phyloP scores from a whole-genome alignment of 2,329 filamentous ascomycete species.

The Aureobasidium zeae region DNA sequence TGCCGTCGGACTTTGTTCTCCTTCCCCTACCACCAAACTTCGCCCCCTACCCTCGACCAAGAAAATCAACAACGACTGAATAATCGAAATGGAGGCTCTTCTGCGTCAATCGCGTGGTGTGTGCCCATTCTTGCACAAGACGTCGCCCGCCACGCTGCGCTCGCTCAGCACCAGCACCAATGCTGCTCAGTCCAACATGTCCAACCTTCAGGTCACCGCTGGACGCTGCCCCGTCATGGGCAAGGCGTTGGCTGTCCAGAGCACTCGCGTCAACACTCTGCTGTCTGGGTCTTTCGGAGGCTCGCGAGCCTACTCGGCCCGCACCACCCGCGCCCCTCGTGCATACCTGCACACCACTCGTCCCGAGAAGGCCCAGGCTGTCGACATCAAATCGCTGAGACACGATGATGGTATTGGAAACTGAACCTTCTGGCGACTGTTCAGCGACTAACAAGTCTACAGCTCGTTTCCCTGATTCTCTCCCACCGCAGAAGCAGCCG shows the following conservation, averaged over 20 bases:
- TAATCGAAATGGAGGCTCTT: conserved; percentile 72
- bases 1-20: neutral
- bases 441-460: neutral
- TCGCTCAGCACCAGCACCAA: conserved; percentile 69
- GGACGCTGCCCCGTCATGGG: conserved; percentile 98
- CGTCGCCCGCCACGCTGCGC: conserved; percentile 82
- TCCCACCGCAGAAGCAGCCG: conserved; percentile 1
- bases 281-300: conserved; percentile 43
- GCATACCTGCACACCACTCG: conserved; percentile 75
- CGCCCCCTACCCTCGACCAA: neutral
- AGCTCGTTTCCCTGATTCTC: conserved; percentile 16
- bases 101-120: conserved; percentile 91
- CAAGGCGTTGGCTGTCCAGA: conserved; percentile 86
- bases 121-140: conserved; percentile 95
- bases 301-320: conserved; percentile 39
- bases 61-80: neutral
- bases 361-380: conserved; percentile 65
- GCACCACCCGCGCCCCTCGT: conserved; percentile 50
- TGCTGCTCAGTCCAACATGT: conserved; percentile 68
- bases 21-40: neutral
- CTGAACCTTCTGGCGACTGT: too few relatives aligned
- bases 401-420: conserved; percentile 40
- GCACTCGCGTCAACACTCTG: conserved; percentile 39
- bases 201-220: conserved; percentile 88
- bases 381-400: conserved; percentile 50